Base-by-base conservation (phyloP, 805 yeast species). In the Grigorovia humatica region DNA sequence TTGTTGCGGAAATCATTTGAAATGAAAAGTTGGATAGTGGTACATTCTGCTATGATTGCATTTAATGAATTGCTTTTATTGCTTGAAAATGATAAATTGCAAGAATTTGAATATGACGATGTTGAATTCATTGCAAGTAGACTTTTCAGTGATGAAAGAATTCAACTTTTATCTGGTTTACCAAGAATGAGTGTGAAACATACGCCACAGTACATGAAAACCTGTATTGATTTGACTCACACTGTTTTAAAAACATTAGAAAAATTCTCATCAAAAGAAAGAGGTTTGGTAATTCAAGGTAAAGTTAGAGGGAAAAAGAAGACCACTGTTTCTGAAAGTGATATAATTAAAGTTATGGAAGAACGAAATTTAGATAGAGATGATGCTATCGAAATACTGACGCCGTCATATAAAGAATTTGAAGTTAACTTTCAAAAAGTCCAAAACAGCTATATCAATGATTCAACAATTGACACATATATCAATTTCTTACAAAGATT, bases 21-120 rank as follows among this genome's bases (percentile, higher is more conserved):
- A 12, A 56, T 62, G 15, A 75, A 72, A 48, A 74, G 78, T 52
- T 81, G 81, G 74, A 78, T 79, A 49, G 73, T 86, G 1, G 76
- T 82, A 4, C 88, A 85, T 56, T 87, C 89, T 1, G 77, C 82
- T 1, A 77, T 86, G 77, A 72, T 79, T 43, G 77, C 86, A 51
- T 80, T 86, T 63, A 75, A 76, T 27, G 86, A 85, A 55, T 65
- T 89, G 40, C 67, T 91, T 4, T 59, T 74, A 11, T 62, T 74
- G 3, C 62, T 74, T 0, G 65, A 68, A 2, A 67, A 70, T 6
- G 73, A 82, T 66, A 52, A 53, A 20, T 23, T 44, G 20, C 71
- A 74, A 15, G 58, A 62, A 7, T 66, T 73, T 2, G 54, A 67
- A 1, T 64, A 65, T 1, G 76, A 70, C 2, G 83, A 79, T 32